A percentile compares a stretch with the other conserved stretches of the same genome.
Conservation (phyloP, 148 eudicot species). For the Spergularia marina region DNA sequence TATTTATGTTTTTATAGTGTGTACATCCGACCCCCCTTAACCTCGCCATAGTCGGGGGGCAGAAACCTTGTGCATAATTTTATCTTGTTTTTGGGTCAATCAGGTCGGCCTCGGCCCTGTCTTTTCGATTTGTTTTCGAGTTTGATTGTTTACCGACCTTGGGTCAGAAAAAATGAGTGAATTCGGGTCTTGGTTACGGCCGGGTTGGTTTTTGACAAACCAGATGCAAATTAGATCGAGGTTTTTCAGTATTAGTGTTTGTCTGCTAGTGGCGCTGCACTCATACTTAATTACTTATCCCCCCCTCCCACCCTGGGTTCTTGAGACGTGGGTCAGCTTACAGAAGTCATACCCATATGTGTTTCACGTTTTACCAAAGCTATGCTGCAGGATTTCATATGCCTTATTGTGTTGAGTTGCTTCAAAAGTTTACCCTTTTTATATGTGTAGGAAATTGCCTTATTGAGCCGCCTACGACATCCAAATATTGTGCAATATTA, state of each 20-base stretch:
- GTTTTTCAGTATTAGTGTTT: neutral
- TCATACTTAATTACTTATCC: neutral
- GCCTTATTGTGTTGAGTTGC: neutral
- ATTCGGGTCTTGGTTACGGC: too few species aligned
- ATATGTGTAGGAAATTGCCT: slow-evolving; percentile 67
- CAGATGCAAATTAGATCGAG: neutral
- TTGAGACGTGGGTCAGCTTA: neutral
- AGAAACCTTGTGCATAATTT: too few species aligned
- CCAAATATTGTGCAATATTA: slow-evolving; percentile 96
- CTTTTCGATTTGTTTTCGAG: too few species aligned
- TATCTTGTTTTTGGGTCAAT: too few species aligned
- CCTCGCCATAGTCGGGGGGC: too few species aligned
- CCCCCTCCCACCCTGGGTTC: neutral
- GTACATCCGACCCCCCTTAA: too few species aligned
- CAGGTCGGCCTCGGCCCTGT: too few species aligned
- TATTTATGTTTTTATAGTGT: too few species aligned
- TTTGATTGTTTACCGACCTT: too few species aligned
- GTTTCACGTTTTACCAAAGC: neutral
- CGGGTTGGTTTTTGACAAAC: neutral
- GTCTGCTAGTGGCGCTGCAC: neutral
- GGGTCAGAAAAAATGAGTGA: too few species aligned
- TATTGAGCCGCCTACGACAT: slow-evolving; percentile 83
- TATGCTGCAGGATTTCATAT: neutral
- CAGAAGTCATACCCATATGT: neutral
- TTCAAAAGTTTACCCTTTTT: neutral